A percentile compares a stretch with the other conserved stretches of the same genome.
Conservation (phyloP, 208 protist genomes). For the Trypanosoma lewisi region DNA sequence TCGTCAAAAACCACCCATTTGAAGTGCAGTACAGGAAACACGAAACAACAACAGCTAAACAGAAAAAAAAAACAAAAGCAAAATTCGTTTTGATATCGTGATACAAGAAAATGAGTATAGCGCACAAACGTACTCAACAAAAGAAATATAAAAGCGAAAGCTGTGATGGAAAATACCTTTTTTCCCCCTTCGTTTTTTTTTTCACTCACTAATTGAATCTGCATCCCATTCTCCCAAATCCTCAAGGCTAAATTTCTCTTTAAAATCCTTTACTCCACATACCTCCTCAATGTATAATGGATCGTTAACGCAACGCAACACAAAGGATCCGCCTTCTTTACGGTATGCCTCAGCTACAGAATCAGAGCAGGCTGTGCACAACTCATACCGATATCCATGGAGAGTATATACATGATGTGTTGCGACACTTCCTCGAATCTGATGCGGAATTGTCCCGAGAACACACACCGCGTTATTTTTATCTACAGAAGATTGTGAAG, state of each 20-base stretch:
- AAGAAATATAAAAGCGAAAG: background rate
- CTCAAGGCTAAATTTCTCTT: constrained; percentile 39
- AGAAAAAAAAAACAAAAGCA: too few species aligned
- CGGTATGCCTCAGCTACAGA: constrained; percentile 72
- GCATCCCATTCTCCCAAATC: constrained; percentile 20
- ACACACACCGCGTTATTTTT: constrained; percentile 20
- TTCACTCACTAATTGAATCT: constrained; percentile 12
- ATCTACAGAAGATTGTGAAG: background rate
- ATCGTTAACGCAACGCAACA: constrained; percentile 89
- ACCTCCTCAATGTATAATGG: constrained; percentile 77
- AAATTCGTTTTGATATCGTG: too few species aligned
- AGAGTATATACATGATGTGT: constrained; percentile 68
- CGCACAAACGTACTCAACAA: too few species aligned
- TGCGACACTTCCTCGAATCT: constrained; percentile 87
- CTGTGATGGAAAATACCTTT: background rate
- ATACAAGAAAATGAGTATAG: too few species aligned
- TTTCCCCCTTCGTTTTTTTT: background rate
- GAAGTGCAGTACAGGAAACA: too few species aligned
- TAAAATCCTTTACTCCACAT: constrained; percentile 69
- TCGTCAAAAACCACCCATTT: too few species aligned
- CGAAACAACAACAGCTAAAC: too few species aligned
- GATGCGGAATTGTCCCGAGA: constrained; percentile 86
- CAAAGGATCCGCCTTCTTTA: constrained; percentile 78
- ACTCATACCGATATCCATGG: constrained; percentile 68
- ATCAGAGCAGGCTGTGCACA: constrained; percentile 94